Evolutionary conservation across 1,284 basidiomycete genomes (phyloP).

Genomic region (Coriolopsis trogii): DNA sequence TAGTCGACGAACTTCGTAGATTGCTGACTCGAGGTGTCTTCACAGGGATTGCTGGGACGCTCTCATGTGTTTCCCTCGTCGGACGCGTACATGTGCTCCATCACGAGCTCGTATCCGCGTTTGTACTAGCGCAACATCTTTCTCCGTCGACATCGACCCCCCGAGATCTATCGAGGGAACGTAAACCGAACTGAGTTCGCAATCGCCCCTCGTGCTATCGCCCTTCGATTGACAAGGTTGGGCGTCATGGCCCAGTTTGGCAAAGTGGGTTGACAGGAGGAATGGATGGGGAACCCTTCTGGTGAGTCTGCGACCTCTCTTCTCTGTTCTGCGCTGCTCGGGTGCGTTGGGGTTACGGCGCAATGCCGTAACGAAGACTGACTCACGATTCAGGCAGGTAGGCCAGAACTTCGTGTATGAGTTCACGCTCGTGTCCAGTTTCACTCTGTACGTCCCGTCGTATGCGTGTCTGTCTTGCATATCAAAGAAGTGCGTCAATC

Average conservation of each 20-base stretch:
- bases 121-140: constrained; percentile 4
- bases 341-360: background rate
- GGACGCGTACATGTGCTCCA: background rate
- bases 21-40: constrained; percentile 3
- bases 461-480: too few species aligned
- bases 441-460: too few species aligned
- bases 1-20: too few species aligned
- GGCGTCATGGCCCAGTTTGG: background rate
- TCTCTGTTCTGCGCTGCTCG: background rate
- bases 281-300: background rate
- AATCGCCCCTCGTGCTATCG: background rate
- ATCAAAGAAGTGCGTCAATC: too few species aligned
- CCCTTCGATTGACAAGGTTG: background rate
- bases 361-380: background rate
- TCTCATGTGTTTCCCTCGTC: constrained; percentile 3
- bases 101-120: constrained; percentile 7
- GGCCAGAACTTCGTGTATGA: background rate
- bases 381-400: too few species aligned
- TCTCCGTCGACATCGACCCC: background rate
- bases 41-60: background rate
- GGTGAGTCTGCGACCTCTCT: background rate
- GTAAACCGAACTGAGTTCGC: background rate
- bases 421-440: too few species aligned
- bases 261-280: background rate
- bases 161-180: background rate